Percentiles rank a stretch among this genome's conserved stretches.
Evolutionary conservation across 257 asterid species (phyloP).

Genomic region (Solanum clarkiae): DNA sequence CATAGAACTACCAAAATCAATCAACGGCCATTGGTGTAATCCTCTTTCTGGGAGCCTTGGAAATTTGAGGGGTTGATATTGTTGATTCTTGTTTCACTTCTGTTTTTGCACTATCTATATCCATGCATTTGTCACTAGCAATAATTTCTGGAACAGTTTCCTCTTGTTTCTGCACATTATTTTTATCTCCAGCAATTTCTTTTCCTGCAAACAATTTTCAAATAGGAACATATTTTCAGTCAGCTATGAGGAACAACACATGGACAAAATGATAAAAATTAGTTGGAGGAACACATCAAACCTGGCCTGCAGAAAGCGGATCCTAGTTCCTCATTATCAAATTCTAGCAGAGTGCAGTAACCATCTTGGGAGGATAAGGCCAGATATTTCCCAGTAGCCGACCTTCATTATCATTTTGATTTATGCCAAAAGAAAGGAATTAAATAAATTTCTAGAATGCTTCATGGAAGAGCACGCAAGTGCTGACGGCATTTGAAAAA

Average conservation of each 20-base stretch:
- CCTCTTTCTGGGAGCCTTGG: constrained; percentile 56
- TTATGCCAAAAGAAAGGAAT: background rate
- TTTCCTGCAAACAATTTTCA: background rate
- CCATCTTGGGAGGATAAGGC: constrained; percentile 92
- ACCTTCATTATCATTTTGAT: constrained; percentile 14
- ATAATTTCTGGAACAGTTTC: background rate
- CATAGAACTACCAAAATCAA: constrained; percentile 6
- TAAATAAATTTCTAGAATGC: background rate
- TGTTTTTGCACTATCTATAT: constrained; percentile 16
- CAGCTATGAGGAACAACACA: background rate
- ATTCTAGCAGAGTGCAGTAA: constrained; percentile 92
- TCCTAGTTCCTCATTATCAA: constrained; percentile 77
- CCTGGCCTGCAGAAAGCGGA: constrained; percentile 43
- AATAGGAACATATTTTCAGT: background rate
- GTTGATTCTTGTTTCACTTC: constrained; percentile 19
- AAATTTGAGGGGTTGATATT: constrained; percentile 11
- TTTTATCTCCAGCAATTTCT: constrained; percentile 5
- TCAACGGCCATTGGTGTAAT: constrained; percentile 75
- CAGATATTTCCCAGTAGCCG: constrained; percentile 61
- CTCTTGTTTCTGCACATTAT: constrained; percentile 4
- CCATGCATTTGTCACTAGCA: background rate
- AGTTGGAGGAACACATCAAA: background rate
- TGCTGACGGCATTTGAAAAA: background rate
- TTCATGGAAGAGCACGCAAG: background rate
- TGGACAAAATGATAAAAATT: background rate